These are phyloP conservation scores for Benincasa hispida DNA, from an alignment of 306 rosid species.

Conservation along the genomic window DNA sequence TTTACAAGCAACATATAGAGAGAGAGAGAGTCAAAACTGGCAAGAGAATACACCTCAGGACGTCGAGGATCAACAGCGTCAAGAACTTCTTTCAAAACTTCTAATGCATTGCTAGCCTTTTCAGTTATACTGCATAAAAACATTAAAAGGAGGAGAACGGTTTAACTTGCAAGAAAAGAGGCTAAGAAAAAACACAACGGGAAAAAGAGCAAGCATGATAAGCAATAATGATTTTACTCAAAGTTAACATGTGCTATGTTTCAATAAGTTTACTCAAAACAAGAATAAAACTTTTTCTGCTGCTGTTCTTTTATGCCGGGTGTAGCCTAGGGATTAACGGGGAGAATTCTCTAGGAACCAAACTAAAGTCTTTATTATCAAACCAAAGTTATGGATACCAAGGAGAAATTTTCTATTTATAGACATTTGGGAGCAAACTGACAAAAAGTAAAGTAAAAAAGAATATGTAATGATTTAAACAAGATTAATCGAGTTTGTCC, in stretches of 20 bases:
- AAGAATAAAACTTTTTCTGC: background rate
- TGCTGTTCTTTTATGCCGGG: background rate
- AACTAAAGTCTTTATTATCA: too few relatives aligned
- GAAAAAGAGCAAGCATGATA: background rate
- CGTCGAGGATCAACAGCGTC: constrained; percentile 64
- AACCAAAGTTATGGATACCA: too few relatives aligned
- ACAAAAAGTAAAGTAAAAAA: too few relatives aligned
- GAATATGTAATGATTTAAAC: too few relatives aligned
- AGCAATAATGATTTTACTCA: background rate
- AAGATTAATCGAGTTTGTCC: too few relatives aligned
- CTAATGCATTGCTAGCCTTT: constrained; percentile 74
- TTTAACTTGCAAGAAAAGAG: background rate
- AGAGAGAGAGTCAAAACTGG: background rate
- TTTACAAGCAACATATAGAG: too few relatives aligned
- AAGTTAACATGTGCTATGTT: background rate
- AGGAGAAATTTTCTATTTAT: too few relatives aligned
- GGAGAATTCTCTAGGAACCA: too few relatives aligned
- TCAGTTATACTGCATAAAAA: constrained; percentile 59
- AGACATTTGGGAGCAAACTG: too few relatives aligned
- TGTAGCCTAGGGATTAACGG: too few relatives aligned
- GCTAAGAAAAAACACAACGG: background rate
- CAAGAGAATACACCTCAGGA: constrained; percentile 50
- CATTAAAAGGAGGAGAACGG: background rate
- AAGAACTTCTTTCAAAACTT: constrained; percentile 78
- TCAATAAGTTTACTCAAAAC: background rate